phyloP scores from a whole-genome alignment of 768 basidiomycete species.

The Lactifluus echinatus region DNA sequence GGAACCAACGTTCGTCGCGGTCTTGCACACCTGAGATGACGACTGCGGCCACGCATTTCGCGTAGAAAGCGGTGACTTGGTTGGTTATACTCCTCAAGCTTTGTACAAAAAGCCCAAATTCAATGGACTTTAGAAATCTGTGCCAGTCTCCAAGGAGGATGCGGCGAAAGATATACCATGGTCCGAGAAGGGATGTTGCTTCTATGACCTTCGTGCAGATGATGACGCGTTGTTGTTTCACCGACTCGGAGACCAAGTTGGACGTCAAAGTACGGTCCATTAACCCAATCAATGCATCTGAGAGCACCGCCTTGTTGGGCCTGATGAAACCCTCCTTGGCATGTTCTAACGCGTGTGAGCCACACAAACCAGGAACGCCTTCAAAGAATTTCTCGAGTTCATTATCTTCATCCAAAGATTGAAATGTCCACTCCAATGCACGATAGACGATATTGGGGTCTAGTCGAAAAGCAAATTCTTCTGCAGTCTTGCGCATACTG shows the following conservation, averaged over 20 bases:
- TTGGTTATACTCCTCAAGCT: background rate
- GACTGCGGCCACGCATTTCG: background rate
- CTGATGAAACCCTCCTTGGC: background rate
- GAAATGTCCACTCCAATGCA: slow-evolving; percentile 1
- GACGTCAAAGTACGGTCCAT: slow-evolving; percentile 8
- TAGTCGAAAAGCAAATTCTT: background rate
- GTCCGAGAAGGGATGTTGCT: background rate
- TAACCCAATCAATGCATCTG: background rate
- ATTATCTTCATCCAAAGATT: background rate
- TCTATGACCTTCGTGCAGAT: slow-evolving; percentile 5
- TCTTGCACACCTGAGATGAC: background rate
- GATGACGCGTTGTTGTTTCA: slow-evolving; percentile 1
- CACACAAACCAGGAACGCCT: slow-evolving; percentile 1
- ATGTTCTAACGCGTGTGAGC: background rate
- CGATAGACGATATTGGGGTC: background rate
- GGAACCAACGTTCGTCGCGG: background rate
- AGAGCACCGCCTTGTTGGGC: background rate
- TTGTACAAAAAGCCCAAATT: background rate
- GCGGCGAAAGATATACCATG: background rate
- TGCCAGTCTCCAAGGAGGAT: background rate
- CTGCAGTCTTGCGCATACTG: background rate
- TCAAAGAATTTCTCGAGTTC: slow-evolving; percentile 11
- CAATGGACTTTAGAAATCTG: background rate
- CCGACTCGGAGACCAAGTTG: background rate
- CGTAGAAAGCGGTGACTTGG: background rate